Base-by-base conservation (phyloP, 108 stramenopile genomes). In the Cyclostephanos invisitatus region DNA sequence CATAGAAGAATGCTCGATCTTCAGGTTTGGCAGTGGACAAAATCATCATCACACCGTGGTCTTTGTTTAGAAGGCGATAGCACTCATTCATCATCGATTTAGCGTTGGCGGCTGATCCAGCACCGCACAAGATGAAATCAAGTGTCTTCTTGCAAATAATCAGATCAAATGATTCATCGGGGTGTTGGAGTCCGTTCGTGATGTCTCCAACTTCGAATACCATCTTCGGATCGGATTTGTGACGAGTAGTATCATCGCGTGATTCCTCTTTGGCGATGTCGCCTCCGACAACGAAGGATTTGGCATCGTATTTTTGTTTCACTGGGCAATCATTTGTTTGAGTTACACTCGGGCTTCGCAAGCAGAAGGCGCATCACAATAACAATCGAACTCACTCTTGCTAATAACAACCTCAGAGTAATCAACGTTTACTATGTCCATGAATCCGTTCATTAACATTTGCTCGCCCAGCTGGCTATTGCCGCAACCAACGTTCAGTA, bases 141-240 rank as follows among this genome's bases (percentile, higher is more conserved):
- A 94, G 80, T 0, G 88, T 86, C 60, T 83, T 91, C 81, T 94
- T 94, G 75, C 86, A 88, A 46, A 94, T 77, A 54, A 94, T 85
- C 65, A 94, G 75, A 46, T 94, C 93, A 63, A 94, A 90, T 1
- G 89, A 86, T 40, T 81, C 84, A 56, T 89, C 85, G 2, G 67
- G 65, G 58, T 90, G 85, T 11, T 85, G 66, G 21, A 94, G 62
- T n/a, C 77, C 83, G 47, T 90, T 50, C 11, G 82, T 82, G n/a
- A 91, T 68, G 63, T 94, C 90, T 9, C 75, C 84, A 74, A 85
- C 78, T 20, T 87, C 74, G 71, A 89, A 94, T 46, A 73, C 72
- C 88, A 90, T 89, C 24, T 44, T 57, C n/a, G 29, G 75, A 7
- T 46, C 17, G 7, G 2, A 6, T 9, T 46, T 32, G 25, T 67